Evolutionary conservation across 768 basidiomycete genomes (phyloP).

Genomic region (Pleurotus eryngii): DNA sequence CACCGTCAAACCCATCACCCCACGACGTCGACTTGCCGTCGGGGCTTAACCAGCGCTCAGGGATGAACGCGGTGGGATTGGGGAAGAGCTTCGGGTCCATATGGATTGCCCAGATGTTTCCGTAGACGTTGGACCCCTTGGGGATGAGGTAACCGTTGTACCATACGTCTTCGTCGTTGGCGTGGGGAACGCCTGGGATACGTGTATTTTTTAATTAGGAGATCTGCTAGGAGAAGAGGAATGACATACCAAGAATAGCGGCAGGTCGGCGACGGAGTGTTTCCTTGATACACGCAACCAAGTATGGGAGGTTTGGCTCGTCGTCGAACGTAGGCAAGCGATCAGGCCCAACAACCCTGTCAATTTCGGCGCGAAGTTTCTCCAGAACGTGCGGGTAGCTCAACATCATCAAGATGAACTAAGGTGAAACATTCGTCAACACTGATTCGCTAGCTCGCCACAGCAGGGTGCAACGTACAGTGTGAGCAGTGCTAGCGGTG

Average conservation of each 20-base stretch:
- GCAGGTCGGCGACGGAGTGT: conserved; percentile 46
- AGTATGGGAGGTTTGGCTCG: conserved; percentile 43
- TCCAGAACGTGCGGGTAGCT: conserved; percentile 40
- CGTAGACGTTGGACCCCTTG: conserved; percentile 13
- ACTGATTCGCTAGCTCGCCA: neutral
- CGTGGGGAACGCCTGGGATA: conserved; percentile 3
- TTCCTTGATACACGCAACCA: conserved; percentile 44
- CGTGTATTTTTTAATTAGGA: conserved; percentile 6
- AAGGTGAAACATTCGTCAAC: neutral
- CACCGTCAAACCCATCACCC: neutral
- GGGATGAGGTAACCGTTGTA: conserved; percentile 19
- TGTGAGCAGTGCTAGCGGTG: neutral
- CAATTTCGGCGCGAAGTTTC: conserved; percentile 52
- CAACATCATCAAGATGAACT: conserved; percentile 6
- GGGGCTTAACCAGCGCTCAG: neutral
- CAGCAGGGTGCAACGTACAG: neutral
- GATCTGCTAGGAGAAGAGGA: neutral
- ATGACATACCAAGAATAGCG: conserved; percentile 35
- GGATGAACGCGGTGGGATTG: neutral
- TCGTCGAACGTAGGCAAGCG: conserved; percentile 39
- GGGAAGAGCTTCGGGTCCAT: neutral
- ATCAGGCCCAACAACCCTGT: conserved; percentile 34
- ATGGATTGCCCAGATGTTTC: conserved; percentile 12
- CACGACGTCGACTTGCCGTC: neutral
- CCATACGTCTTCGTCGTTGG: conserved; percentile 11